Evolutionary conservation across 768 basidiomycete genomes (phyloP).

Genomic region (Termitomyces sp.): DNA sequence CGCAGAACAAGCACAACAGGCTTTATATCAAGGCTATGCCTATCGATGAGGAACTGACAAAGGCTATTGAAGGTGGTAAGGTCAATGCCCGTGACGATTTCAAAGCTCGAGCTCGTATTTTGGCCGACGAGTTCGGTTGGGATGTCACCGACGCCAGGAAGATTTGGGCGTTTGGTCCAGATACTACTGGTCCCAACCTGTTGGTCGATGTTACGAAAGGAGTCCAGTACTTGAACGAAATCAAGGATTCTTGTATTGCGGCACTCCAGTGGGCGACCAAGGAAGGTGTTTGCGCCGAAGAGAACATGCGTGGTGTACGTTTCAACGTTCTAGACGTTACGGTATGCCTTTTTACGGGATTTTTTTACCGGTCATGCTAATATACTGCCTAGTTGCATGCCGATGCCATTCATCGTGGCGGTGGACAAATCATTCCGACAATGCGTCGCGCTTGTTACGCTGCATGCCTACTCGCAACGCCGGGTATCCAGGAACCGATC

Average conservation of each 20-base stretch:
- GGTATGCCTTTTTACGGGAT: conserved; percentile 34
- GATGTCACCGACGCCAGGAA: conserved; percentile 99
- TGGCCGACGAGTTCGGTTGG: conserved; percentile 97
- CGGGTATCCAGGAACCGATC: conserved; percentile 91
- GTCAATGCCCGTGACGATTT: conserved; percentile 93
- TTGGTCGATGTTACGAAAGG: conserved; percentile 98
- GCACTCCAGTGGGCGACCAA: conserved; percentile 99
- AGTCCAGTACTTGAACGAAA: conserved; percentile 98
- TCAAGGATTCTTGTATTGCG: conserved; percentile 99
- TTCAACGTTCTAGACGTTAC: conserved; percentile 96
- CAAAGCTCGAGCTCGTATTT: conserved; percentile 90
- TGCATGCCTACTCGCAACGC: conserved; percentile 87
- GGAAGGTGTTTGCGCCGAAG: conserved; percentile 94
- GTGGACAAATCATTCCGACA: conserved; percentile 98
- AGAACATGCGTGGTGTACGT: conserved; percentile 98
- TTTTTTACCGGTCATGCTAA: not conserved
- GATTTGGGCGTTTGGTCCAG: conserved; percentile 99
- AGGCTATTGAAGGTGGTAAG: conserved; percentile 86
- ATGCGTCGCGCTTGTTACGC: conserved; percentile 97
- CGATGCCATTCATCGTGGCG: conserved; percentile 99
- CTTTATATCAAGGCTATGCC: conserved; percentile 92
- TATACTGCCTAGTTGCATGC: conserved; percentile 66
- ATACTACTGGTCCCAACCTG: conserved; percentile 94
- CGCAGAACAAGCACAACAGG: conserved; percentile 99
- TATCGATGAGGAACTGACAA: conserved; percentile 88